Base-by-base conservation (phyloP, 768 basidiomycete genomes). In the Leucocoprinus leucothites region DNA sequence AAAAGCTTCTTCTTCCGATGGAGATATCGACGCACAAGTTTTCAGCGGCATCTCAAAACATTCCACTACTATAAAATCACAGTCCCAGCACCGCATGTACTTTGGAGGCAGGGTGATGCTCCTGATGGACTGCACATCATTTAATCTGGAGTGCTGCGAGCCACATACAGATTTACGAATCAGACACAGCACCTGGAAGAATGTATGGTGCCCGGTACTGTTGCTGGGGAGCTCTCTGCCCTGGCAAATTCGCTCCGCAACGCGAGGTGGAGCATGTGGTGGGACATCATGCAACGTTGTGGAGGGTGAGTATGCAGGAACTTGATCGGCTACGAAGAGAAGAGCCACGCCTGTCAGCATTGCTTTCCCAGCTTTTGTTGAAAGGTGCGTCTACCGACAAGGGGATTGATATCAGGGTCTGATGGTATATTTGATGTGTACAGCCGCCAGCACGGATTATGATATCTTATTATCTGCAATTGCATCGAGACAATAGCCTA, bases 191-290 rank as follows among this genome's bases (percentile, higher is more conserved):
- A 71, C 4, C 84, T 93, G 47, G 87, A 90, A 63, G 94, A 96
- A 71, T 91, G 89, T 1, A 96, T 96, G 94, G 91, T 95, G 0
- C 84, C 92, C 3, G 95, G 94, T 2, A 93, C 94, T 0, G 73
- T 98, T 2, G 92, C 95, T 9, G 96, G 96, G 0, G 96, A 98
- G 69, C 69, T 99, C 50, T 87, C 91, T 0, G 90, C 89, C 35
- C 72, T 99, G 11, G 86, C 94, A 8, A 84, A 84, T 19, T 76
- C 87, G 18, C 78, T 84, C 16, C 78, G 96, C 46, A 98, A 97
- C 65, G 89, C 94, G 22, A 91, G 0, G 91, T 89, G 2, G 96
- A 98, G 68, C 77, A 69, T n/a, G n/a, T n/a, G n/a, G n/a, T n/a
- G n/a, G n/a, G n/a, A n/a, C n/a, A n/a, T n/a, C n/a, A n/a, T n/a